Conservation (phyloP, 1,139 yeast species). For the Geotrichum carabidarum region DNA sequence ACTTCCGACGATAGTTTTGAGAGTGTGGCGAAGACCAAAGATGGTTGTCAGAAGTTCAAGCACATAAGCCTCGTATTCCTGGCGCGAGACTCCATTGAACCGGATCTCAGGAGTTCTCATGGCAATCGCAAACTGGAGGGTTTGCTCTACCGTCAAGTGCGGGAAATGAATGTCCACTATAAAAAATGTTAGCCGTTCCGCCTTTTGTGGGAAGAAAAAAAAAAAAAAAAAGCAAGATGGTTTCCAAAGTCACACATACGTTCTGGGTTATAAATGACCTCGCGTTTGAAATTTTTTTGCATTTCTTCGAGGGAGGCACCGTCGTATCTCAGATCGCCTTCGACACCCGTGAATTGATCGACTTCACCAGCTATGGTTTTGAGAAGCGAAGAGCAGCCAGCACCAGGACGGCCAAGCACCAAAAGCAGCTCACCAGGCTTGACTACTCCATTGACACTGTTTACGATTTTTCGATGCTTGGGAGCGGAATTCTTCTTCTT, state of each 20-base stretch:
- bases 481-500: not conserved
- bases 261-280: slow-evolving; percentile 55
- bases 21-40: slow-evolving; percentile 54
- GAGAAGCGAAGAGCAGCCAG: slow-evolving; percentile 57
- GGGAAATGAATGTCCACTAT: slow-evolving; percentile 53
- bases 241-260: slow-evolving; percentile 43
- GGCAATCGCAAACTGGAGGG: slow-evolving; percentile 53
- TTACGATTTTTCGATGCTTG: slow-evolving; percentile 13
- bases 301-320: slow-evolving; percentile 47
- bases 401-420: slow-evolving; percentile 59
- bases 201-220: not conserved
- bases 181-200: not conserved
- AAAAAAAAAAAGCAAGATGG: slow-evolving; percentile 2
- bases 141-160: slow-evolving; percentile 54
- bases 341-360: slow-evolving; percentile 36
- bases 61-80: slow-evolving; percentile 44
- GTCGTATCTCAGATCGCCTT: slow-evolving; percentile 46
- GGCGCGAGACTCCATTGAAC: slow-evolving; percentile 45
- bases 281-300: slow-evolving; percentile 44
- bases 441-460: slow-evolving; percentile 20
- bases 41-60: slow-evolving; percentile 48
- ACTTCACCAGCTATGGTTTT: slow-evolving; percentile 51
- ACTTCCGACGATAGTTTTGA: slow-evolving; percentile 52
- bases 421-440: slow-evolving; percentile 51
- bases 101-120: slow-evolving; percentile 52